Evolutionary conservation across 306 rosid genomes (phyloP).

Genomic region (Alnus rubra): DNA sequence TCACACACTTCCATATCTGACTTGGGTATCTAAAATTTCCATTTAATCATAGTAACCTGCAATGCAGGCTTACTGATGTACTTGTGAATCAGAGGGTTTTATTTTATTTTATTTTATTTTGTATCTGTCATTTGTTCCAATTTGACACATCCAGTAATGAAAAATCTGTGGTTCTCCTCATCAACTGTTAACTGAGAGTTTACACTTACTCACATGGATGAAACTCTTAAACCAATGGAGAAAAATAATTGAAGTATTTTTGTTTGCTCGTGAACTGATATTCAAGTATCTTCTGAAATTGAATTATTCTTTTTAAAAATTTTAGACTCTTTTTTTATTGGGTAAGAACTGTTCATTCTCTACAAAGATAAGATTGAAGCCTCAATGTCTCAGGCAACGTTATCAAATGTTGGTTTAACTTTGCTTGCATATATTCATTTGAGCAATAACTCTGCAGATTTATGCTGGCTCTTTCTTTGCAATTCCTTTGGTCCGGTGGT

Average conservation of each 20-base stretch:
- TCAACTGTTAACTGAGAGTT: not conserved
- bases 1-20: not conserved
- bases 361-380: constrained; percentile 14
- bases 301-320: not conserved
- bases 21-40: not conserved
- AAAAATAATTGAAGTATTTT: not conserved
- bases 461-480: constrained; percentile 99
- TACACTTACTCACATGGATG: not conserved
- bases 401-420: constrained; percentile 16
- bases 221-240: not conserved
- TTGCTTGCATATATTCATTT: constrained; percentile 15
- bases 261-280: not conserved
- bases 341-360: not conserved
- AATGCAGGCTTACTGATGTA: not conserved
- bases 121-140: not conserved
- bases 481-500: constrained; percentile 93
- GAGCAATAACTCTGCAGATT: constrained; percentile 55
- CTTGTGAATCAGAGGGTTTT: constrained; percentile 6
- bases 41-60: not conserved
- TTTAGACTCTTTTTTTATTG: not conserved
- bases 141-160: not conserved
- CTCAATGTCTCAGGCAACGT: constrained; percentile 11
- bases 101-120: not conserved
- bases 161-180: not conserved
- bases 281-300: not conserved